Evolutionary conservation across 768 basidiomycete genomes (phyloP).

Genomic region (Candolleomyces aberdarensis): DNA sequence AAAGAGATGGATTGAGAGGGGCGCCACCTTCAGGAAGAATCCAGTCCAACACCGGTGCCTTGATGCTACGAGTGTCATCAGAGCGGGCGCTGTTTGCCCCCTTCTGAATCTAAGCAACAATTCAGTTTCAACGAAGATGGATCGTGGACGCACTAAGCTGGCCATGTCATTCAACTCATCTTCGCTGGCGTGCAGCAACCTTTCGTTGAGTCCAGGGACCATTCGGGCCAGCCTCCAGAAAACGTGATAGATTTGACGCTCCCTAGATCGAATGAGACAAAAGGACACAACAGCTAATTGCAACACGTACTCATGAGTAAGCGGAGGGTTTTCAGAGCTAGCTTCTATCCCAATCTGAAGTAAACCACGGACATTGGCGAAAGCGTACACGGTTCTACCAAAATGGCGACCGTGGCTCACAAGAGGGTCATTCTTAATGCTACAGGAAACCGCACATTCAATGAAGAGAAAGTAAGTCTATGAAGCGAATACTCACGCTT

Average conservation of each 20-base stretch:
- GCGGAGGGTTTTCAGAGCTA: neutral
- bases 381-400: neutral
- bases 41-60: neutral
- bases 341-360: neutral
- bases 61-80: conserved; percentile 6
- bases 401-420: neutral
- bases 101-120: conserved; percentile 10
- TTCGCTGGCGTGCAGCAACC: neutral
- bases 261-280: neutral
- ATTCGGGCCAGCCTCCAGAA: neutral
- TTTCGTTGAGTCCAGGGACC: neutral
- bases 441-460: no score
- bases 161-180: conserved; percentile 3
- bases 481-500: no score
- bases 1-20: conserved; percentile 7
- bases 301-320: neutral
- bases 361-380: neutral
- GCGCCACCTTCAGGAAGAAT: conserved; percentile 1
- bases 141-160: neutral
- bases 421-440: no score
- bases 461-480: no score
- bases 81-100: conserved; percentile 5
- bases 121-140: no score
- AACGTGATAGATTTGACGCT: neutral
- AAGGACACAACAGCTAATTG: no score